Base-by-base conservation (phyloP, 352 stramenopile genomes). In the Globisporangium parvum region DNA sequence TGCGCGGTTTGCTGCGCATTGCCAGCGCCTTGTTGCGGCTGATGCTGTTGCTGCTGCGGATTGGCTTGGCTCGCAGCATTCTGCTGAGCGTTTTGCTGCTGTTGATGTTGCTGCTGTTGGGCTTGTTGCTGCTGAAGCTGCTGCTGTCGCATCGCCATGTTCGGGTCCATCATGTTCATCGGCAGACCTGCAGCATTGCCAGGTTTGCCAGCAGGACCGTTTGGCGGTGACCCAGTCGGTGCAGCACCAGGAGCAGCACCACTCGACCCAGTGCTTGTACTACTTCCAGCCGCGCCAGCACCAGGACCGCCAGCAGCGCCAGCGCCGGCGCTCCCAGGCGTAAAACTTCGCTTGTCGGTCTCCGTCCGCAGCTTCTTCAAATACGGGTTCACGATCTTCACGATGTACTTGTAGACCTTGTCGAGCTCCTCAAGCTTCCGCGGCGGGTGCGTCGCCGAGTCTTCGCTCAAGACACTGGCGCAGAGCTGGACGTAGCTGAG, bases 351-450 rank as follows among this genome's bases (percentile, higher is more conserved):
- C 33, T 86, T 86, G 55, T 88, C 79, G 14, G 80, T 91, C 62
- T 93, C 82, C 9, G 77, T 87, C 31, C 78, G 81, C 54, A 93
- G 60, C 59, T 93, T 93, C 65, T 93, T 93, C 65, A 93, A 59
- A 58, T 91, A 93, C 61, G 82, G 82, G 53, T 89, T 87, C 49
- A 93, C 82, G 52, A 93, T 93, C 57, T 90, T 90, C 33, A 93
- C 77, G 55, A 93, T 89, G 75, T 93, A 93, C 73, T 93, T 93
- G 73, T 88, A 91, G 47, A 93, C 82, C 68, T 89, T 93, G 67
- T 91, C 82, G 26, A 93, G 70, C 63, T 93, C 82, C 28, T 91
- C 80, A 14, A 93, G 69, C 59, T 87, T 86, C n/a, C 82, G 82
- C 18, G 82, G 74, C 39, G 72, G 68, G 45, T 87, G 68, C 39